Percentiles rank a stretch among this genome's conserved stretches.
These are phyloP conservation scores for Thermomyces lanuginosus DNA, from an alignment of 2,329 filamentous ascomycete genomes.

Conservation along the genomic window DNA sequence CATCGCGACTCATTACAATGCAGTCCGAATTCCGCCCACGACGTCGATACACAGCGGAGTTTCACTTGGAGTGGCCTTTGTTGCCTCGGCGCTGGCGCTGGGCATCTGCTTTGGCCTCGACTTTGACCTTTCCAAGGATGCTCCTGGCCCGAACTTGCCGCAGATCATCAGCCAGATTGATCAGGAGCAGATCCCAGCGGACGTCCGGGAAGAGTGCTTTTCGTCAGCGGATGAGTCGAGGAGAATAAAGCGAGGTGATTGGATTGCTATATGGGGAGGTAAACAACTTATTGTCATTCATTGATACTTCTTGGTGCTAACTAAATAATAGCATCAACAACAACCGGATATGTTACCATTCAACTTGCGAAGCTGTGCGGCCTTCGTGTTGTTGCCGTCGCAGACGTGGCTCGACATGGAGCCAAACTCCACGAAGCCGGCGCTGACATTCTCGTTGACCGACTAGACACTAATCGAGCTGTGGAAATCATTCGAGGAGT, in stretches of 20 bases:
- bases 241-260: conserved; percentile 45
- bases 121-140: conserved; percentile 26
- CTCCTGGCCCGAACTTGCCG: conserved; percentile 5
- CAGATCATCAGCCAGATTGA: conserved; percentile 2
- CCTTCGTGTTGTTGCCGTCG: conserved; percentile 47
- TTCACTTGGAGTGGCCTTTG: conserved; percentile 53
- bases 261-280: conserved; percentile 60
- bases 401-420: conserved; percentile 52
- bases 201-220: conserved; percentile 50
- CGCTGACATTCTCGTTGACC: conserved; percentile 53
- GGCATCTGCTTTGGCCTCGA: conserved; percentile 55
- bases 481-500: conserved; percentile 46
- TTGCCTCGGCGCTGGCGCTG: conserved; percentile 49
- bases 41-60: conserved; percentile 41
- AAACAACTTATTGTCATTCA: neutral
- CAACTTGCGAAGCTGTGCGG: conserved; percentile 54
- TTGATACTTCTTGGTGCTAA: neutral
- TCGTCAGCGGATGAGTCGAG: conserved; percentile 35
- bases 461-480: conserved; percentile 48
- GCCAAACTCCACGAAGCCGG: conserved; percentile 36
- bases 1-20: conserved; percentile 48
- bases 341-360: conserved; percentile 48
- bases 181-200: conserved; percentile 40
- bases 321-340: conserved; percentile 41
- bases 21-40: conserved; percentile 42